phyloP scores from a whole-genome alignment of 352 stramenopile species.

The Peronospora farinosa region DNA sequence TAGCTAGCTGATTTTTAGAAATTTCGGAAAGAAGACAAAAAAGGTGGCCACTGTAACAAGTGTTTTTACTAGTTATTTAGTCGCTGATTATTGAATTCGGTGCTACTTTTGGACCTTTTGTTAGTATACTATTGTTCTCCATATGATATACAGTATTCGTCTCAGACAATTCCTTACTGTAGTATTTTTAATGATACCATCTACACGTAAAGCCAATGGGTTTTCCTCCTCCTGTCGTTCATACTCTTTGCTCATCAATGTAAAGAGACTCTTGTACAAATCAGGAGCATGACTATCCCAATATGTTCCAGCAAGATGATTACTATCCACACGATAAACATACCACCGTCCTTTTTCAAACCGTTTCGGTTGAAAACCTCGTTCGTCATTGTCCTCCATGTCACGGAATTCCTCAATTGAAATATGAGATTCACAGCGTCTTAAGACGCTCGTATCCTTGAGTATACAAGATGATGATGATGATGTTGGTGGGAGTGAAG shows the following conservation, averaged over 20 bases:
- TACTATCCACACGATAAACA: constrained; percentile 69
- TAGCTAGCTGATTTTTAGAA: no score
- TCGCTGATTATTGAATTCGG: no score
- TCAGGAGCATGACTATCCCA: constrained; percentile 58
- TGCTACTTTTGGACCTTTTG: no score
- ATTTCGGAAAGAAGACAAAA: no score
- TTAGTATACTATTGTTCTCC: no score
- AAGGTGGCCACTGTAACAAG: no score
- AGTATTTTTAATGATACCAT: no score
- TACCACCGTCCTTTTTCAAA: constrained; percentile 70
- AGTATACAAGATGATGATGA: constrained; percentile 26
- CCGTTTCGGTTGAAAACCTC: constrained; percentile 13
- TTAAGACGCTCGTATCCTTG: constrained; percentile 16
- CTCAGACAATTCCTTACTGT: no score
- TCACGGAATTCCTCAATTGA: constrained; percentile 62
- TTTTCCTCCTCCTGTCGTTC: constrained; percentile 24
- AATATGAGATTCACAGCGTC: constrained; percentile 59
- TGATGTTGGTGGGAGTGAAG: constrained; percentile 33
- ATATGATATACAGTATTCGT: no score
- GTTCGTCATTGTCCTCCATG: constrained; percentile 28
- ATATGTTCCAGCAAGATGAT: constrained; percentile 67
- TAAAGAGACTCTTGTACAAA: constrained; percentile 68
- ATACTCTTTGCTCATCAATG: constrained; percentile 54
- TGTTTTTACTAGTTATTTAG: no score
- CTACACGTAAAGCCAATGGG: no score